Evolutionary conservation across 495 filamentous ascomycete genomes (phyloP).

Genomic region (Staphylotrichum tortipilum): DNA sequence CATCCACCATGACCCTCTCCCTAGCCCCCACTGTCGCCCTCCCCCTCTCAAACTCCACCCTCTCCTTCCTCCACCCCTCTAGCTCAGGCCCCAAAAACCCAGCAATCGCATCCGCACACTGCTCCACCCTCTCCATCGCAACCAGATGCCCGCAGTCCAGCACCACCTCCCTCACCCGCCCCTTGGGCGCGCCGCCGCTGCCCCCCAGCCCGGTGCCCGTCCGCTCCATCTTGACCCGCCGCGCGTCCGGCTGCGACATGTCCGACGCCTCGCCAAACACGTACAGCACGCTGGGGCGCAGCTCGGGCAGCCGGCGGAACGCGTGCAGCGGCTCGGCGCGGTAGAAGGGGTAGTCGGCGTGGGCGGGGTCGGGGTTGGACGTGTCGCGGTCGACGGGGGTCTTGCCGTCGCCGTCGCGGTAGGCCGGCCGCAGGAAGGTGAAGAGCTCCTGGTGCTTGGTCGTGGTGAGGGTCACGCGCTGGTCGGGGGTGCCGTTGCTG

Average conservation of each 20-base stretch:
- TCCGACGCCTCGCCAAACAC: slow-evolving; percentile 62
- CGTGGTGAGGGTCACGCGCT: slow-evolving; percentile 48
- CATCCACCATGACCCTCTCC: slow-evolving; percentile 37
- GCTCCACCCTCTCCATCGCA: slow-evolving; percentile 66
- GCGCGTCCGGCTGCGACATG: slow-evolving; percentile 46
- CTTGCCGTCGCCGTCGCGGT: slow-evolving; percentile 5
- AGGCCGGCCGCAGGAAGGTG: slow-evolving; percentile 40
- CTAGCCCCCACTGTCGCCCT: slow-evolving; percentile 43
- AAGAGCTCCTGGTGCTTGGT: slow-evolving; percentile 55
- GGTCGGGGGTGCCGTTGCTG: neutral
- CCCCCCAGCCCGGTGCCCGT: slow-evolving; percentile 62
- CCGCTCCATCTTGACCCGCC: slow-evolving; percentile 48
- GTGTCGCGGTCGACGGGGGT: no score
- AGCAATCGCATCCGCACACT: slow-evolving; percentile 54
- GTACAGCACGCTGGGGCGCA: slow-evolving; percentile 77
- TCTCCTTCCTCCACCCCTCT: slow-evolving; percentile 53
- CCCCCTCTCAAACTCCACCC: slow-evolving; percentile 46
- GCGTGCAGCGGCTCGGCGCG: slow-evolving; percentile 59
- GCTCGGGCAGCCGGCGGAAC: slow-evolving; percentile 53
- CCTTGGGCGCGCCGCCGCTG: slow-evolving; percentile 54
- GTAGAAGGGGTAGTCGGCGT: slow-evolving; percentile 54
- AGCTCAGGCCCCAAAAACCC: slow-evolving; percentile 58
- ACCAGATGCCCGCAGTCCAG: slow-evolving; percentile 72
- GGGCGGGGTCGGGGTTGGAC: slow-evolving; percentile 11
- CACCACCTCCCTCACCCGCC: slow-evolving; percentile 60